phyloP scores from a whole-genome alignment of 2,329 filamentous ascomycete species.

The Raffaelea albimanens region DNA sequence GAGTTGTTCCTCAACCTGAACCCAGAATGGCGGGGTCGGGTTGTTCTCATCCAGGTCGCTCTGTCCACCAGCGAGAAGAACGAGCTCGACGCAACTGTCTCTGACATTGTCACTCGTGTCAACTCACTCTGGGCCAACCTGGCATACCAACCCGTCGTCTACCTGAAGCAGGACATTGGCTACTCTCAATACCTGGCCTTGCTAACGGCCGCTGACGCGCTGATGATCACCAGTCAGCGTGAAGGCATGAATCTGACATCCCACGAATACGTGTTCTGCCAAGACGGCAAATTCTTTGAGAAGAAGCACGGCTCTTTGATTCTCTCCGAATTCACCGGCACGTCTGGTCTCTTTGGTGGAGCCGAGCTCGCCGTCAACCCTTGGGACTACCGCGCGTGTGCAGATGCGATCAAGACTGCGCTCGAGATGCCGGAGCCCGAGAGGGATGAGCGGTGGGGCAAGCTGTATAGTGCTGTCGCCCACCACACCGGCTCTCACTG shows the following conservation, averaged over 20 bases:
- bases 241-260: slow-evolving; percentile 97
- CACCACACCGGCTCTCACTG: slow-evolving; percentile 79
- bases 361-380: slow-evolving; percentile 83
- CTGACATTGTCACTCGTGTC: slow-evolving; percentile 88
- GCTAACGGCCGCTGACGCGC: slow-evolving; percentile 76
- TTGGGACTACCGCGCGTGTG: slow-evolving; percentile 87
- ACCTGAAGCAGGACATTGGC: slow-evolving; percentile 88
- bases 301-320: slow-evolving; percentile 86
- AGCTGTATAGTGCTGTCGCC: slow-evolving; percentile 63
- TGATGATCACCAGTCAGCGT: slow-evolving; percentile 91
- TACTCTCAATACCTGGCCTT: slow-evolving; percentile 91
- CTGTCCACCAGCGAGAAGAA: slow-evolving; percentile 82
- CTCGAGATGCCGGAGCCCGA: slow-evolving; percentile 72
- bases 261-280: slow-evolving; percentile 88
- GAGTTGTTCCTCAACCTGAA: slow-evolving; percentile 93
- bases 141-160: slow-evolving; percentile 85
- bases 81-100: slow-evolving; percentile 79
- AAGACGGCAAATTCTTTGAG: slow-evolving; percentile 65
- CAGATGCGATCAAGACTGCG: slow-evolving; percentile 74
- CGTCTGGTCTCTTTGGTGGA: slow-evolving; percentile 72
- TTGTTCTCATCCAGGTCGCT: slow-evolving; percentile 88
- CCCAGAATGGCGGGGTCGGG: slow-evolving; percentile 78
- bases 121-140: slow-evolving; percentile 87
- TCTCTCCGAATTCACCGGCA: slow-evolving; percentile 90
- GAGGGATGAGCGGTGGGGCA: slow-evolving; percentile 64